These are phyloP conservation scores for Tulasnella sp. DNA, from an alignment of 768 basidiomycete genomes.

Conservation along the genomic window DNA sequence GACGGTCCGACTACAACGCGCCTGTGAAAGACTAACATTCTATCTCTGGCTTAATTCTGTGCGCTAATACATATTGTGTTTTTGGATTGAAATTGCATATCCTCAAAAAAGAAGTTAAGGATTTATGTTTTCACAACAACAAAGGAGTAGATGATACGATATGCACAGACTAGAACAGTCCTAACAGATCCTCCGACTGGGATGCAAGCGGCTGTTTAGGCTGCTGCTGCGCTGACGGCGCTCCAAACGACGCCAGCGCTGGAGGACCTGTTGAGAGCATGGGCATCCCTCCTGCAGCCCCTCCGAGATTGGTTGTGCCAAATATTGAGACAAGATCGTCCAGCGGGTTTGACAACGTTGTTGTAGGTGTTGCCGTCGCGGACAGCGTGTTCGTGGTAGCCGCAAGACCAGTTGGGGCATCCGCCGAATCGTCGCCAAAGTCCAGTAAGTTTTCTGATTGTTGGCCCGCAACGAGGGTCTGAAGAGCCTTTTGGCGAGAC, in stretches of 20 bases:
- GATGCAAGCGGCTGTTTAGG: conserved; percentile 33
- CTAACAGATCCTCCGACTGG: conserved; percentile 51
- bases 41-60: not conserved
- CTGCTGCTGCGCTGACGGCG: no score
- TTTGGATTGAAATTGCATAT: not conserved
- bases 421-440: conserved; percentile 71
- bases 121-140: not conserved
- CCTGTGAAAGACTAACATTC: not conserved
- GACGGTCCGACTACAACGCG: no score
- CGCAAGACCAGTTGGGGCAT: conserved; percentile 46
- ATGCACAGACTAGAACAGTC: conserved; percentile 44
- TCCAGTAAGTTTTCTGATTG: conserved; percentile 94
- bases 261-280: conserved; percentile 29
- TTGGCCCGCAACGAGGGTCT: conserved; percentile 86
- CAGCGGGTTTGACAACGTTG: conserved; percentile 79
- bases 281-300: conserved; percentile 29
- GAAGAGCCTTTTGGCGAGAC: conserved; percentile 75
- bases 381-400: conserved; percentile 49
- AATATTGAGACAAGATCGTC: conserved; percentile 95
- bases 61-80: not conserved
- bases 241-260: conserved; percentile 30
- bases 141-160: not conserved
- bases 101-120: not conserved
- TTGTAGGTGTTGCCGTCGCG: conserved; percentile 74
- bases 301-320: conserved; percentile 43